phyloP scores from a whole-genome alignment of 352 stramenopile species.

The Phytopythium aichiense region DNA sequence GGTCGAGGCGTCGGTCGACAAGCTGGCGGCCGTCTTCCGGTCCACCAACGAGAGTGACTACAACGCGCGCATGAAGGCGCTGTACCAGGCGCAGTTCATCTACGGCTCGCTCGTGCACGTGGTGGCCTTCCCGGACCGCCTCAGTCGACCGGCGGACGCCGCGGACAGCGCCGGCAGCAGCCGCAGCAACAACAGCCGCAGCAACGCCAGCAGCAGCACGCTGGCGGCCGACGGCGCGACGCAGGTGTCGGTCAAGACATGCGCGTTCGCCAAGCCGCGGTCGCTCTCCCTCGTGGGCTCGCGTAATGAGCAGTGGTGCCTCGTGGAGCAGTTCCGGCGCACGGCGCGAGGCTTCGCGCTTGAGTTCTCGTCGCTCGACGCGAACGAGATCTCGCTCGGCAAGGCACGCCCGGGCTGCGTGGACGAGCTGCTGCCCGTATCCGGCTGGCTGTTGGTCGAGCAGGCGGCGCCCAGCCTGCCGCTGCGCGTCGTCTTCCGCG shows the following conservation, averaged over 20 bases:
- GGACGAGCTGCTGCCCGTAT: slow-evolving; percentile 20
- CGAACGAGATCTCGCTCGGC: slow-evolving; percentile 23
- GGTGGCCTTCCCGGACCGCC: background rate
- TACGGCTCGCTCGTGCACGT: slow-evolving; percentile 39
- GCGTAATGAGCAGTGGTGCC: slow-evolving; percentile 39
- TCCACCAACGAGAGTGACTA: slow-evolving; percentile 27
- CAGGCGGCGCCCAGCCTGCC: slow-evolving; percentile 9
- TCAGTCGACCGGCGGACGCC: background rate
- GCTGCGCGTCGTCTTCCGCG: slow-evolving; percentile 27
- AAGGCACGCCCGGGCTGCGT: slow-evolving; percentile 29
- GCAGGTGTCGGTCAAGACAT: slow-evolving; percentile 29
- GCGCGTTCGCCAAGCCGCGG: slow-evolving; percentile 24
- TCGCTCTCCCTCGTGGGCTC: slow-evolving; percentile 17
- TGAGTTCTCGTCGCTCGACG: slow-evolving; percentile 22
- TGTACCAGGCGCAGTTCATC: slow-evolving; percentile 44
- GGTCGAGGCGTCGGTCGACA: slow-evolving; percentile 19
- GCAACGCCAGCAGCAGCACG: background rate
- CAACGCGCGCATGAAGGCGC: slow-evolving; percentile 31
- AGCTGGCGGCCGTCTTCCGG: slow-evolving; percentile 17
- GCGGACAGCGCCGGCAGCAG: background rate
- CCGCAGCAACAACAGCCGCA: background rate
- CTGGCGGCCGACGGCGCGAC: slow-evolving; percentile 7
- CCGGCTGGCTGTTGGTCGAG: slow-evolving; percentile 26
- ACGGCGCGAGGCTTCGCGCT: slow-evolving; percentile 27
- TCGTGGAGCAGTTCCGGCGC: slow-evolving; percentile 29